Evolutionary conservation across 192 early-diverging fungal genomes (phyloP).

Genomic region (Coemansia sp.): DNA sequence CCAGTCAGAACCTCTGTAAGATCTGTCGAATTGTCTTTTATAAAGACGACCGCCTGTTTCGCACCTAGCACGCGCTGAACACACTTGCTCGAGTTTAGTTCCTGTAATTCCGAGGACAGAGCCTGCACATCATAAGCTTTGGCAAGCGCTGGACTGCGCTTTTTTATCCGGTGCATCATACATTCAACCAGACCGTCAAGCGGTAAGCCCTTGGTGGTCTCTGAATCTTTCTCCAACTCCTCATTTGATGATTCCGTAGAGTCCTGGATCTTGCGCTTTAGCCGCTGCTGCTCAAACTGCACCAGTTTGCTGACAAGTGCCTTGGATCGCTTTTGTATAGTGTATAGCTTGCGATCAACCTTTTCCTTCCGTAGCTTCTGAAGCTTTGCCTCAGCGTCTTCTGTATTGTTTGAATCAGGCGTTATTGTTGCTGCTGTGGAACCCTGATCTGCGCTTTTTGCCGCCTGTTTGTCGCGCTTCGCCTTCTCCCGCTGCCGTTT

Average conservation of each 20-base stretch:
- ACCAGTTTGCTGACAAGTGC: conserved; percentile 5
- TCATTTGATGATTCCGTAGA: too few species aligned
- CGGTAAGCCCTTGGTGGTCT: conserved; percentile 2
- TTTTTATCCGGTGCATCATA: conserved; percentile 9
- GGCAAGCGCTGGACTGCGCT: conserved; percentile 3
- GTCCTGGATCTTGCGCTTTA: conserved; percentile 8
- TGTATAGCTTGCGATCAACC: conserved; percentile 2
- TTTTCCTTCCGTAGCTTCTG: conserved; percentile 17
- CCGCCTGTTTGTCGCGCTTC: conserved; percentile 8
- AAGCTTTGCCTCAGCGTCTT: conserved; percentile 8
- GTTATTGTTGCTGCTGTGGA: not conserved
- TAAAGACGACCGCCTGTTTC: conserved; percentile 8
- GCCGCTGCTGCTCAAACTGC: conserved; percentile 13
- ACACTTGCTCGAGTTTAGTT: conserved; percentile 8
- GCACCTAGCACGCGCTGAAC: conserved; percentile 12
- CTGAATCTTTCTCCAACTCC: not conserved
- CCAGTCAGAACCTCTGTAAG: not conserved
- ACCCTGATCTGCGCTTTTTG: not conserved
- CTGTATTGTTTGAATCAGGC: not conserved
- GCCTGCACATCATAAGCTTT: conserved; percentile 1
- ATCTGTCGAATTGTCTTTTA: conserved; percentile 5
- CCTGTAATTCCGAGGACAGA: not conserved
- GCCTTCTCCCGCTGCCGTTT: conserved; percentile 15
- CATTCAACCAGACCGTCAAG: conserved; percentile 14
- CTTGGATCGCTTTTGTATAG: not conserved